These are phyloP conservation scores for Symbiotaphrina buchneri DNA, from an alignment of 495 filamentous ascomycete species.

Conservation along the genomic window DNA sequence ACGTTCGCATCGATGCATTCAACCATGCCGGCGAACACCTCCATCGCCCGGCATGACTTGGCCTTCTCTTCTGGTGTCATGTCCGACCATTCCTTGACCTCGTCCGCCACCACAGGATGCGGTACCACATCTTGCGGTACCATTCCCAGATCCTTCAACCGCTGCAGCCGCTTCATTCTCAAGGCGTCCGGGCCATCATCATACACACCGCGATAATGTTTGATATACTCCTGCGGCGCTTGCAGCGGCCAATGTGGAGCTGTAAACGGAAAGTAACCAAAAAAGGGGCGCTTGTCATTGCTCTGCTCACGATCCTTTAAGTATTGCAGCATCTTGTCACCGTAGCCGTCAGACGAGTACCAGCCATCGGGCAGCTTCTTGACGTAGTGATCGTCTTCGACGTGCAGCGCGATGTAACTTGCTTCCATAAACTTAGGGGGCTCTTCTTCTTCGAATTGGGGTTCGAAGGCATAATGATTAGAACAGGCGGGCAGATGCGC, in stretches of 20 bases:
- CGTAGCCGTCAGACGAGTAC: constrained; percentile 31
- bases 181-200: no score
- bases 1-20: constrained; percentile 38
- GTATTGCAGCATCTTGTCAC: constrained; percentile 27
- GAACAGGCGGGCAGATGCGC: constrained; percentile 30
- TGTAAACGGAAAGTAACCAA: constrained; percentile 34
- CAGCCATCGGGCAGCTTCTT: constrained; percentile 27
- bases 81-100: constrained; percentile 27
- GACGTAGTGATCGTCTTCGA: constrained; percentile 32
- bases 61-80: constrained; percentile 24
- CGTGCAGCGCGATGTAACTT: constrained; percentile 30
- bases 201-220: no score
- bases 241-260: constrained; percentile 42
- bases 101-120: constrained; percentile 28
- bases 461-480: constrained; percentile 40
- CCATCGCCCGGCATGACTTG: constrained; percentile 31
- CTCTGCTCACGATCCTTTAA: constrained; percentile 25
- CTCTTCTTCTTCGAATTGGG: constrained; percentile 21
- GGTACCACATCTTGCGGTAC: constrained; percentile 25
- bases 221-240: no score
- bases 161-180: constrained; percentile 24
- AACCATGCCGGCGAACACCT: constrained; percentile 40
- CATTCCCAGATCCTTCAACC: constrained; percentile 27
- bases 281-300: constrained; percentile 28
- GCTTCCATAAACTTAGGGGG: constrained; percentile 27